A percentile compares a stretch with the other conserved stretches of the same genome.
Evolutionary conservation across 1,284 basidiomycete species (phyloP).

Genomic region (Salmacisia buchloeana): DNA sequence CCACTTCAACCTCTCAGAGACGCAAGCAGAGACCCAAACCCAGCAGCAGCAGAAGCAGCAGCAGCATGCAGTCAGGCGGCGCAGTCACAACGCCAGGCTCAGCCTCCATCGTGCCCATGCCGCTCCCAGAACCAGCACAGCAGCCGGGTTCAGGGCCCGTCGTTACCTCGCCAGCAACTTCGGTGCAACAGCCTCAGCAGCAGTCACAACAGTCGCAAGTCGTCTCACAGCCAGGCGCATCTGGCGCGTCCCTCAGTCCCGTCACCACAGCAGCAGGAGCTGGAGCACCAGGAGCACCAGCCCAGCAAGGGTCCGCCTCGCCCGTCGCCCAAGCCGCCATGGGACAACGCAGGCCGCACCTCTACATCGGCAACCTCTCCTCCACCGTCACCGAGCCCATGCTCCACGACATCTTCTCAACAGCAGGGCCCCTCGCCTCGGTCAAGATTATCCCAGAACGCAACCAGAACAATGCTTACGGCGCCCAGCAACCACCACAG

Average conservation of each 20-base stretch:
- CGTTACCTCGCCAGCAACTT: not conserved
- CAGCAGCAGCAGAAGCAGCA: not conserved
- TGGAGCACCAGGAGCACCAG: too few species aligned
- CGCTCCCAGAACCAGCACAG: not conserved
- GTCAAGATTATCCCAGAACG: constrained; percentile 99
- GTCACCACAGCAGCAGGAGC: not conserved
- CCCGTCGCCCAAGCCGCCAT: not conserved
- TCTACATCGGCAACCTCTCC: constrained; percentile 94
- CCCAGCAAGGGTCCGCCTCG: not conserved
- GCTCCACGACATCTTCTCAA: constrained; percentile 92
- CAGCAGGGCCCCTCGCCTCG: constrained; percentile 87
- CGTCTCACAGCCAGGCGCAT: not conserved
- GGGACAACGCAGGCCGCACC: constrained; percentile 63
- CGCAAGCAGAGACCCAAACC: too few species aligned
- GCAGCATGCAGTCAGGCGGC: not conserved
- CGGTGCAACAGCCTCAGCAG: not conserved
- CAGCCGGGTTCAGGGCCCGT: not conserved
- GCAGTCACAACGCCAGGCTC: not conserved
- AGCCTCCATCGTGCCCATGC: not conserved
- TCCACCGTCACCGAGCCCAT: constrained; percentile 68
- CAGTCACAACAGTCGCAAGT: not conserved
- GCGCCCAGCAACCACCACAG: constrained; percentile 79
- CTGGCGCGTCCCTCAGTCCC: not conserved
- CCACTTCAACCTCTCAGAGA: too few species aligned
- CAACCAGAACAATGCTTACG: constrained; percentile 65